These are phyloP conservation scores for Pachyrhizus erosus DNA, from an alignment of 306 rosid genomes.

Conservation along the genomic window DNA sequence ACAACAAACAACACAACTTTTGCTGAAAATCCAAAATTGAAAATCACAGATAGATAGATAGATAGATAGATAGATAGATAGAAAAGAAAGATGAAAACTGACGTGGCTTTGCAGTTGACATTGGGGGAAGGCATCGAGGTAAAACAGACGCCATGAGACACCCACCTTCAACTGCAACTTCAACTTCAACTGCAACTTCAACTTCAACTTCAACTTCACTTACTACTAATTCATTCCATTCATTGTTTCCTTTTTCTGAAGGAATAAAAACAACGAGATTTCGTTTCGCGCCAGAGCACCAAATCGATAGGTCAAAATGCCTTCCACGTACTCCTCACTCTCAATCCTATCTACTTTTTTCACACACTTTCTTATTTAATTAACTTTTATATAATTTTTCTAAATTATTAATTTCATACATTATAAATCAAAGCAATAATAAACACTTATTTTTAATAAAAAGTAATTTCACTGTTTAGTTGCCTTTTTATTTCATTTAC, in stretches of 20 bases:
- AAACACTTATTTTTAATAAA: too few relatives aligned
- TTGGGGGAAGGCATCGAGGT: slow-evolving; percentile 27
- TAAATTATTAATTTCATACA: too few relatives aligned
- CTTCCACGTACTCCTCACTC: slow-evolving; percentile 1
- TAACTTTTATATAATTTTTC: too few relatives aligned
- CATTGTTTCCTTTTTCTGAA: background rate
- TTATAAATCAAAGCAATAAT: too few relatives aligned
- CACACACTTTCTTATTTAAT: too few relatives aligned
- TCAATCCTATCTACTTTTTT: too few relatives aligned
- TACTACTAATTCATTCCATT: background rate
- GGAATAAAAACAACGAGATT: background rate
- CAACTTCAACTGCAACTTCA: background rate
- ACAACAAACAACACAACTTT: background rate
- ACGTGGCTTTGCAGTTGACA: background rate
- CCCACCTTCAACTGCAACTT: background rate
- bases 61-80: too few relatives aligned
- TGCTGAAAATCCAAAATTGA: too few relatives aligned
- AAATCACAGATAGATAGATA: too few relatives aligned
- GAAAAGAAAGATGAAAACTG: background rate
- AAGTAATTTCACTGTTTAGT: too few relatives aligned
- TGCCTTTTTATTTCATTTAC: too few relatives aligned
- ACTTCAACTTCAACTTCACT: background rate
- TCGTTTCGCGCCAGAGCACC: background rate
- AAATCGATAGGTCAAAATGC: background rate
- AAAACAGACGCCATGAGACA: slow-evolving; percentile 28